Base-by-base conservation (phyloP, 106 monocot genomes). In the Iris macrosiphon region DNA sequence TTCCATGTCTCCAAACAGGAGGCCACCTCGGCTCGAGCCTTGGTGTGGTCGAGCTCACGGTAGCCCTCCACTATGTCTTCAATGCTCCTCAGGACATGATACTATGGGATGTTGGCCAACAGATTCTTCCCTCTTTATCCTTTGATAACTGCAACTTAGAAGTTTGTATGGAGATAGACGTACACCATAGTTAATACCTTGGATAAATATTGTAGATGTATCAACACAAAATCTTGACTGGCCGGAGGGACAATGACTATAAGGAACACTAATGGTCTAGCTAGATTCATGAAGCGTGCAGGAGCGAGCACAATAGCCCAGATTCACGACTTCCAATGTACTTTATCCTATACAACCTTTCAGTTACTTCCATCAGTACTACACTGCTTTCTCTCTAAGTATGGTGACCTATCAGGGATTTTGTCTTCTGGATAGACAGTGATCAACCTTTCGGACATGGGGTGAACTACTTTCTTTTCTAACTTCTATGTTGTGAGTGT, bases 31-130 rank as follows among this genome's bases (percentile, higher is more conserved):
- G 92, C 10, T 92, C 92, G 4, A 92, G 87, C 65, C 92, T 92
- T 45, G 92, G 92, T 0, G 92, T 92, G 18, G 83, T 92, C 4
- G 92, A 92, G 74, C 40, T 92, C 13, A 92, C 92, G 0, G 79
- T 87, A 1, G 93, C 93, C 12, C 77, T 93, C 14, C 93, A 93
- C 45, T 88, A 80, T 37, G 84, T 93, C 38, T 93, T 93, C 80
- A 93, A 84, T 53, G 25, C 69, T 35, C 93, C 93, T 21, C 77
- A 78, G 56, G 93, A 93, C 64, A 88, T 72, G 72, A 88, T 93
- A 43, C 60, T 93, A n/a, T 93, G 93, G 93, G 93, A 93, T 67
- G 93, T 93, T 48, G 93, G 93, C 42, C 93, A 93, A 62, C 93
- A 93, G 93, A 88, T 89, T 58, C 43, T 61, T 33, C 21, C 7